These are phyloP conservation scores for Rhazya stricta DNA, from an alignment of 257 asterid genomes.

Conservation along the genomic window DNA sequence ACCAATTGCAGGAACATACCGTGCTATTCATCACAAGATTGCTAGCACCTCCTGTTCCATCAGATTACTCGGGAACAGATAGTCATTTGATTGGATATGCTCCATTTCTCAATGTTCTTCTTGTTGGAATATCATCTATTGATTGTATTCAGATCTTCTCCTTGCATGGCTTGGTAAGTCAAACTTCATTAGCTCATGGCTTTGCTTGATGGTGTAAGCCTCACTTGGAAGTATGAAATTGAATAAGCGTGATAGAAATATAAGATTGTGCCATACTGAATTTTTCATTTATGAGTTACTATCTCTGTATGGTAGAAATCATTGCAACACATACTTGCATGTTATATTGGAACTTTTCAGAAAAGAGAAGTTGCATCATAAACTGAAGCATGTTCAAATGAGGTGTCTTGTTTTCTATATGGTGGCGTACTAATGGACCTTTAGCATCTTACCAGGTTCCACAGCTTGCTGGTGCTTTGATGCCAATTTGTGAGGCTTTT, in stretches of 20 bases:
- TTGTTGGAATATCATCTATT: conserved; percentile 69
- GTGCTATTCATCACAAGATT: conserved; percentile 65
- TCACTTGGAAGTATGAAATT: neutral
- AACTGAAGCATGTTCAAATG: neutral
- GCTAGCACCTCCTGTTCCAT: conserved; percentile 79
- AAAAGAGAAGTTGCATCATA: neutral
- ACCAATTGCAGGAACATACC: conserved; percentile 68
- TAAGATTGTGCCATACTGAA: neutral
- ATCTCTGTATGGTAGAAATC: neutral
- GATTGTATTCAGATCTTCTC: conserved; percentile 82
- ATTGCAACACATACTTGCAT: neutral
- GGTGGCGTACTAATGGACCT: conserved; percentile 11
- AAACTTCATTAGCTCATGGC: conserved; percentile 20
- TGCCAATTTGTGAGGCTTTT: conserved; percentile 93
- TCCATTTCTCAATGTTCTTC: conserved; percentile 81
- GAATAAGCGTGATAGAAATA: neutral
- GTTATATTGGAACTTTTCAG: neutral
- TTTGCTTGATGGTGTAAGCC: neutral
- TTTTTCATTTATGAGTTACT: neutral
- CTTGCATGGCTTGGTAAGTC: conserved; percentile 93
- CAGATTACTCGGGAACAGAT: conserved; percentile 66
- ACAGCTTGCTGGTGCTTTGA: conserved; percentile 90
- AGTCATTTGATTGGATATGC: conserved; percentile 80
- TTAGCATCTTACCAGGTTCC: conserved; percentile 58
- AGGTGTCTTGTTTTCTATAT: neutral